Evolutionary conservation across 768 basidiomycete species (phyloP).

Genomic region (Tylopilus sp.): DNA sequence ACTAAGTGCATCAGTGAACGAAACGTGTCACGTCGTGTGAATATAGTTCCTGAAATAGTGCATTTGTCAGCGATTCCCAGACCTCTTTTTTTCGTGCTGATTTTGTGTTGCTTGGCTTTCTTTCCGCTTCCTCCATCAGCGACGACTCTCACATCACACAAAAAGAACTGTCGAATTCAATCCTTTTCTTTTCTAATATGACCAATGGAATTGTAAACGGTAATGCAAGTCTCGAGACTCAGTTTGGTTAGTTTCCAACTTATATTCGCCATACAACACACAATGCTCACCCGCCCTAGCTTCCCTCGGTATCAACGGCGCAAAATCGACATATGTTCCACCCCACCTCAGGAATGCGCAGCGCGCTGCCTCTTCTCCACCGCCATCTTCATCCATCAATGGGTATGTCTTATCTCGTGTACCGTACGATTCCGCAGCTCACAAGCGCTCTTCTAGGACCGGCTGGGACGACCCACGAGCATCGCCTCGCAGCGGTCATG

Average conservation of each 20-base stretch:
- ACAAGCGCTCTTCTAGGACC: constrained; percentile 41
- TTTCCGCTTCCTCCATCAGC: constrained; percentile 27
- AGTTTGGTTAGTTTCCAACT: constrained; percentile 54
- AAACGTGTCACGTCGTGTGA: constrained; percentile 13
- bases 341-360: constrained; percentile 84
- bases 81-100: constrained; percentile 24
- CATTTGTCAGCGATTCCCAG: constrained; percentile 29
- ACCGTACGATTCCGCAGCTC: constrained; percentile 12
- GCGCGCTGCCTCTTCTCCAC: constrained; percentile 69
- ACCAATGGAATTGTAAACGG: constrained; percentile 90
- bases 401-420: constrained; percentile 43
- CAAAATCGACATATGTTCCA: constrained; percentile 82
- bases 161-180: constrained; percentile 28
- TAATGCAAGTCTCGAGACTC: constrained; percentile 64
- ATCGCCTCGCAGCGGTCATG: constrained; percentile 54
- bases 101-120: constrained; percentile 15
- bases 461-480: constrained; percentile 75
- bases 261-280: not conserved
- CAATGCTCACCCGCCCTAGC: constrained; percentile 40
- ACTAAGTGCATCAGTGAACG: constrained; percentile 2
- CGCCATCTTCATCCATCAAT: constrained; percentile 34
- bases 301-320: constrained; percentile 67
- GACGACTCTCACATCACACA: constrained; percentile 23
- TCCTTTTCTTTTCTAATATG: constrained; percentile 56
- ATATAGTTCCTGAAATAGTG: not conserved